Evolutionary conservation across 352 stramenopile genomes (phyloP).

Genomic region (Phytophthora palmivora): DNA sequence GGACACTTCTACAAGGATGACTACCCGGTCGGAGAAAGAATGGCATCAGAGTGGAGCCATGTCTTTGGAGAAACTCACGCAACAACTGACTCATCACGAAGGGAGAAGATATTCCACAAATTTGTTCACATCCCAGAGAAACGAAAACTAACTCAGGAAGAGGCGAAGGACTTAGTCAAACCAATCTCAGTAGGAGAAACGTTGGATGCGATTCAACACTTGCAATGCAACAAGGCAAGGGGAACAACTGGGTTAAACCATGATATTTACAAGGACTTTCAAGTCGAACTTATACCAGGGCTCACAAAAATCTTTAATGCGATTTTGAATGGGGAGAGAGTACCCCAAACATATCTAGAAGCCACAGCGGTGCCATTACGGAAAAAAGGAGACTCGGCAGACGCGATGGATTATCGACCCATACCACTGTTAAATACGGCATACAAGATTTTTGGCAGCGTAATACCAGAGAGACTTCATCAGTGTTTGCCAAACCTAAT

Average conservation of each 20-base stretch:
- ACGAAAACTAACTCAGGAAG: neutral
- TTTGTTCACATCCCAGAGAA: neutral
- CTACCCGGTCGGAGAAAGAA: constrained; percentile 1
- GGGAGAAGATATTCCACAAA: neutral
- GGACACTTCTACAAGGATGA: neutral
- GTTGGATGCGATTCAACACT: neutral
- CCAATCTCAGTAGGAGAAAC: neutral
- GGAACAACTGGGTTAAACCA: constrained; percentile 3
- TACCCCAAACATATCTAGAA: neutral
- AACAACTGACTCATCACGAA: too few relatives aligned
- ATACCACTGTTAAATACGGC: constrained; percentile 1
- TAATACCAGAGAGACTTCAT: constrained; percentile 3
- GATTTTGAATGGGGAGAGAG: neutral
- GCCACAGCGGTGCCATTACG: neutral
- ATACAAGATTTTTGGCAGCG: constrained; percentile 6
- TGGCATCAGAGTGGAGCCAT: constrained; percentile 5
- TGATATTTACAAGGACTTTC: constrained; percentile 6
- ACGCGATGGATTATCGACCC: constrained; percentile 8
- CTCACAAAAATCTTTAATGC: constrained; percentile 1
- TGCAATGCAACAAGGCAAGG: constrained; percentile 2
- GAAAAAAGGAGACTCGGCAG: constrained; percentile 5
- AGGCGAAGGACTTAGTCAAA: neutral
- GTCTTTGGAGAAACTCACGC: neutral
- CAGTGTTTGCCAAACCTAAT: neutral
- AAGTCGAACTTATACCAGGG: neutral